Conservation (phyloP, 441 rosid genomes). For the Adansonia gregorii region DNA sequence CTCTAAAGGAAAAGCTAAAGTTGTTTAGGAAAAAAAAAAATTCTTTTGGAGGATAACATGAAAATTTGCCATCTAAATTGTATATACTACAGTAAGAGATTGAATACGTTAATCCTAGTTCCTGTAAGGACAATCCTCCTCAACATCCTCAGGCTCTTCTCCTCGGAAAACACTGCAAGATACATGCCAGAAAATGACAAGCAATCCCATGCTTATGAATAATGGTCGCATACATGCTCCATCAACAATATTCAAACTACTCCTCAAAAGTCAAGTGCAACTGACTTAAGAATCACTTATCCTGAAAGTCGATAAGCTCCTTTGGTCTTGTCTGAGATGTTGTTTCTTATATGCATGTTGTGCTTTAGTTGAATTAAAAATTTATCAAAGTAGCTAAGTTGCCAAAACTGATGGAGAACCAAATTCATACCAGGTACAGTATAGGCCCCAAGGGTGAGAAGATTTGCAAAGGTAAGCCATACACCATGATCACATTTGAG, state of each 20-base stretch:
- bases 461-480: constrained; percentile 97
- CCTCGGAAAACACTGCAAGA: neutral
- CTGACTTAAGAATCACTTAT: neutral
- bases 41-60: constrained; percentile 5
- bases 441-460: constrained; percentile 90
- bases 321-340: neutral
- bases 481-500: constrained; percentile 95
- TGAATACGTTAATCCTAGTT: constrained; percentile 3
- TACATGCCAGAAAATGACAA: constrained; percentile 5
- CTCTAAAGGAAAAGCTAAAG: neutral
- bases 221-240: neutral
- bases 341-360: neutral
- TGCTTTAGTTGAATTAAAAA: neutral
- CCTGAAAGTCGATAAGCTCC: neutral
- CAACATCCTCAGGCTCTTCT: neutral
- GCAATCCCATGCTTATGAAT: constrained; percentile 3
- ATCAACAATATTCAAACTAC: neutral
- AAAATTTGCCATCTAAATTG: neutral
- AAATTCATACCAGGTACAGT: constrained; percentile 73
- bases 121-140: neutral
- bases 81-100: neutral
- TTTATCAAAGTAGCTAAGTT: neutral
- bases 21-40: neutral
- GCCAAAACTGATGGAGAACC: constrained; percentile 16
- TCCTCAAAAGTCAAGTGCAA: constrained; percentile 16